Evolutionary conservation across 345 rosid species (phyloP).

Genomic region (Salix viminalis): DNA sequence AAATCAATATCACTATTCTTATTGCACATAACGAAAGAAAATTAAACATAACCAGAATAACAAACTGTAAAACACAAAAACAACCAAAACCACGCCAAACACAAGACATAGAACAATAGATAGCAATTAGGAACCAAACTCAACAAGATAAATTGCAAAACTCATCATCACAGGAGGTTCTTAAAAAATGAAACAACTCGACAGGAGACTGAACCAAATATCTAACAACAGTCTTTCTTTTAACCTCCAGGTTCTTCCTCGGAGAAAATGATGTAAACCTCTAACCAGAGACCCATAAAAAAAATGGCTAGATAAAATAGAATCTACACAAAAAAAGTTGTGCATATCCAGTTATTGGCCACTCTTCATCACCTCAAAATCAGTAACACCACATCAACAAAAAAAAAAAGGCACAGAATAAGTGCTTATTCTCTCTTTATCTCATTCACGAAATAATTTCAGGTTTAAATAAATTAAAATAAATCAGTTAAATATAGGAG

Average conservation of each 20-base stretch:
- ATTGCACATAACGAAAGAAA: neutral
- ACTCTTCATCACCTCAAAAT: neutral
- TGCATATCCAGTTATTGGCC: neutral
- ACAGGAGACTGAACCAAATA: neutral
- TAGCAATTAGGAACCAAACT: neutral
- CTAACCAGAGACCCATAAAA: neutral
- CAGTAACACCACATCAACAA: neutral
- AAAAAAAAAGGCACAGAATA: neutral
- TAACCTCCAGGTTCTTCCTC: neutral
- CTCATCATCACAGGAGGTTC: neutral
- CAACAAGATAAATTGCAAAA: neutral
- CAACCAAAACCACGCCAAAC: neutral
- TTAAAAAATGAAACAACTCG: neutral
- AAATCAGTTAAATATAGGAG: neutral
- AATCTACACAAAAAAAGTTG: neutral
- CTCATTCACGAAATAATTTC: neutral
- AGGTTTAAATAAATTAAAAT: neutral
- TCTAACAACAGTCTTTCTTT: neutral
- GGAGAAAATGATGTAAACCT: neutral
- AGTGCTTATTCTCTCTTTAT: neutral
- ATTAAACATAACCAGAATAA: too few species aligned
- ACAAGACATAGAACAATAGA: neutral
- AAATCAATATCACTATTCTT: neutral
- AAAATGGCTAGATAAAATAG: neutral
- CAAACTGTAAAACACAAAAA: neutral